phyloP scores from a whole-genome alignment of 331 rosid genomes.

The Pyracantha coccinea region DNA sequence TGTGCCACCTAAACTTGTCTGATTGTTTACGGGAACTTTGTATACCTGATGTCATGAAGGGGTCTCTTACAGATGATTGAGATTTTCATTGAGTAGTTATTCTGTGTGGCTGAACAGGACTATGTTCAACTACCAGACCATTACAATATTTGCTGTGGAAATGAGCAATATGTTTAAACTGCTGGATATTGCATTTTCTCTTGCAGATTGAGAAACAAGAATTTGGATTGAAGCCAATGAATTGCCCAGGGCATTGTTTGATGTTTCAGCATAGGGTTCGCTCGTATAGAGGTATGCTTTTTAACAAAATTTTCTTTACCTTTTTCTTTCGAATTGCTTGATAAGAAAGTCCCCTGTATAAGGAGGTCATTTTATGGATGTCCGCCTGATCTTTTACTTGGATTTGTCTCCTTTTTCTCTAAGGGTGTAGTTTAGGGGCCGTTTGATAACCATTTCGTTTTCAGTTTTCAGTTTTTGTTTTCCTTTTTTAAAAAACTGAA shows the following conservation, averaged over 20 bases:
- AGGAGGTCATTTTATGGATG: neutral
- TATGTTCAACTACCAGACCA: neutral
- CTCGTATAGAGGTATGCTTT: conserved; percentile 67
- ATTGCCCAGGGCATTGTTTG: conserved; percentile 97
- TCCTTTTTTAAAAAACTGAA: too few relatives aligned
- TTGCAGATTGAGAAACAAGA: conserved; percentile 90
- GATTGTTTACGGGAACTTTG: neutral
- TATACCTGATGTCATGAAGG: neutral
- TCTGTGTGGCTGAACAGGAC: neutral
- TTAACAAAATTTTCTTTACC: neutral
- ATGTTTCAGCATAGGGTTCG: conserved; percentile 95
- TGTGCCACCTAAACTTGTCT: neutral
- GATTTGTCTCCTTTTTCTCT: neutral
- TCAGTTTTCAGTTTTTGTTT: too few relatives aligned
- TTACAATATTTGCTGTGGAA: neutral
- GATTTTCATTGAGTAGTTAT: neutral
- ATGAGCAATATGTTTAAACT: neutral
- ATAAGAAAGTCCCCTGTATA: neutral
- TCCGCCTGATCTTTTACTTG: neutral
- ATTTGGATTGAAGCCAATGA: conserved; percentile 97
- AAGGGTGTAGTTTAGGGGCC: too few relatives aligned
- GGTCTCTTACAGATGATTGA: neutral
- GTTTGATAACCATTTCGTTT: too few relatives aligned
- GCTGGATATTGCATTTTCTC: neutral
- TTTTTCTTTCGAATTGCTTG: neutral